A percentile compares a stretch with the other conserved stretches of the same genome.
Evolutionary conservation across 306 rosid species (phyloP).

Genomic region (Echinosophora koreensis): DNA sequence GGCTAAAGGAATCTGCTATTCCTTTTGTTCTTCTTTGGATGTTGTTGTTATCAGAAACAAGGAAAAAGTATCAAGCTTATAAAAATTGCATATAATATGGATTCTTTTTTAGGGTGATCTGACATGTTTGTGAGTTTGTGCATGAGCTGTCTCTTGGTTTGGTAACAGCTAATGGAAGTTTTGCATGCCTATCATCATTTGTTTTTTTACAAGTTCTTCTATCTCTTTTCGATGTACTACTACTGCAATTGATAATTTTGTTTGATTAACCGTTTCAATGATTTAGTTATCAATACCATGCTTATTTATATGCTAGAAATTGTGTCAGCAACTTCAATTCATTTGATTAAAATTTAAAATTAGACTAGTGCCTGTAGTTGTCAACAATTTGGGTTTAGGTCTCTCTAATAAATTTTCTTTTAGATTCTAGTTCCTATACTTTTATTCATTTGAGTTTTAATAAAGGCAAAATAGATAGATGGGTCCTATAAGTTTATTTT

Average conservation of each 20-base stretch:
- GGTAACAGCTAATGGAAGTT: conserved; percentile 47
- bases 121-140: conserved; percentile 66
- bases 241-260: not conserved
- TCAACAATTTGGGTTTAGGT: not conserved
- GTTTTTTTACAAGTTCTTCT: conserved; percentile 1
- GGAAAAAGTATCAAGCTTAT: conserved; percentile 37
- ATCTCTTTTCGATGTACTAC: conserved; percentile 31
- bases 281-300: conserved; percentile 39
- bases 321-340: conserved; percentile 3
- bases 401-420: not conserved
- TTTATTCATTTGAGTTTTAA: no score
- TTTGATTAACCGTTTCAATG: conserved; percentile 28
- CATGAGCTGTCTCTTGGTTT: conserved; percentile 70
- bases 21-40: conserved; percentile 58
- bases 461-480: no score
- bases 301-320: conserved; percentile 7
- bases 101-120: conserved; percentile 51
- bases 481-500: no score
- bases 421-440: no score
- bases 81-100: conserved; percentile 35
- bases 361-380: no score
- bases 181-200: conserved; percentile 47
- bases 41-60: conserved; percentile 50
- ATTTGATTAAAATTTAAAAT: no score
- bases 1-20: conserved; percentile 53